Evolutionary conservation across 164 flowering plant genomes (phyloP).

Genomic region (Tetrastigma voinierianum): DNA sequence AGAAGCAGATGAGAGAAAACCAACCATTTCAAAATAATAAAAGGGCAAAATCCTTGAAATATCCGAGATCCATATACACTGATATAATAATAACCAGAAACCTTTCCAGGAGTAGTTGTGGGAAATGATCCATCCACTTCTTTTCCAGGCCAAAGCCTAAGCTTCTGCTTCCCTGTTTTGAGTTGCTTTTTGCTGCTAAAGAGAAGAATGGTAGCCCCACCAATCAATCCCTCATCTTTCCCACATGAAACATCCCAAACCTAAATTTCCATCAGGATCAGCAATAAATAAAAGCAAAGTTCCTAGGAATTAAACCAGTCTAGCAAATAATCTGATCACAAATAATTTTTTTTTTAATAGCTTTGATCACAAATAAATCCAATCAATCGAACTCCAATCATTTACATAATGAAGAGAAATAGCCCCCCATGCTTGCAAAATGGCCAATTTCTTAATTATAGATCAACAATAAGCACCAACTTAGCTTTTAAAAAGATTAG

Average conservation of each 20-base stretch:
- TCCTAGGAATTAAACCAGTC: too few species aligned
- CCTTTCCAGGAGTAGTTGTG: slow-evolving; percentile 95
- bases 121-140: slow-evolving; percentile 95
- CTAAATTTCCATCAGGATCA: slow-evolving; percentile 30
- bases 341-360: too few species aligned
- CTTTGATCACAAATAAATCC: too few species aligned
- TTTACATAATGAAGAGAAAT: too few species aligned
- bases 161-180: slow-evolving; percentile 94
- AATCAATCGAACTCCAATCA: too few species aligned
- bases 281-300: neutral
- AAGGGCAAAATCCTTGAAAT: neutral
- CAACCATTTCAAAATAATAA: neutral
- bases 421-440: too few species aligned
- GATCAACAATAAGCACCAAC: too few species aligned
- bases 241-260: slow-evolving; percentile 95
- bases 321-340: too few species aligned
- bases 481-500: too few species aligned
- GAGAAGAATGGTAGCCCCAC: slow-evolving; percentile 93
- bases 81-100: slow-evolving; percentile 10
- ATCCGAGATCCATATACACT: neutral
- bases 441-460: too few species aligned
- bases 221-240: slow-evolving; percentile 73
- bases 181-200: slow-evolving; percentile 90
- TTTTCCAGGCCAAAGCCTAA: slow-evolving; percentile 86
- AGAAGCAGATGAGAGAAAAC: slow-evolving; percentile 2